These are phyloP conservation scores for Coniochaeta prunicola DNA, from an alignment of 2,329 filamentous ascomycete genomes.

Conservation along the genomic window DNA sequence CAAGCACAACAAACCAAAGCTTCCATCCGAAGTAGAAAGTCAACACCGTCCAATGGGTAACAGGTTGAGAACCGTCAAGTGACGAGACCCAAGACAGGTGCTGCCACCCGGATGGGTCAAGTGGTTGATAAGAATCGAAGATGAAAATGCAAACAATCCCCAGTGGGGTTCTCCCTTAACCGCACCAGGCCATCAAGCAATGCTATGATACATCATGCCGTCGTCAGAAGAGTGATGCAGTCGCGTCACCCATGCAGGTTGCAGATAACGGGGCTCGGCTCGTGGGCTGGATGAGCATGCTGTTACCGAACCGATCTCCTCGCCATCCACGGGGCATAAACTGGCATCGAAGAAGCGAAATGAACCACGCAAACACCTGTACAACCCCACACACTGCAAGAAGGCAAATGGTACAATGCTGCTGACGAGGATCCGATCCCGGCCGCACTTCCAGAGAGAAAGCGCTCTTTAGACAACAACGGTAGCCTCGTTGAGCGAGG, in stretches of 20 bases:
- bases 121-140: background rate
- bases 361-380: constrained; percentile 5
- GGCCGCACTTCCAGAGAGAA: background rate
- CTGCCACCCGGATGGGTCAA: background rate
- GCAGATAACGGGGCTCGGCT: background rate
- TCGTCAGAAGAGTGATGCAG: background rate
- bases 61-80: background rate
- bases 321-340: background rate
- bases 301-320: background rate
- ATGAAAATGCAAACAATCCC: background rate
- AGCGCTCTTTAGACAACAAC: constrained; percentile 12
- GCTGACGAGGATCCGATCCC: background rate
- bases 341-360: background rate
- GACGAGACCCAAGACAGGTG: background rate
- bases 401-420: constrained; percentile 10
- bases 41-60: background rate
- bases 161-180: background rate
- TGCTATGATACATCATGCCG: background rate
- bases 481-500: constrained; percentile 27
- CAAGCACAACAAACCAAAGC: background rate
- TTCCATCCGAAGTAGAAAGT: background rate
- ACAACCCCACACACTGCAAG: constrained; percentile 12
- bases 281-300: background rate
- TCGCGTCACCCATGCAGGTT: background rate
- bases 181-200: background rate